Evolutionary conservation across 306 rosid genomes (phyloP).

Genomic region (Rosa multiflora): DNA sequence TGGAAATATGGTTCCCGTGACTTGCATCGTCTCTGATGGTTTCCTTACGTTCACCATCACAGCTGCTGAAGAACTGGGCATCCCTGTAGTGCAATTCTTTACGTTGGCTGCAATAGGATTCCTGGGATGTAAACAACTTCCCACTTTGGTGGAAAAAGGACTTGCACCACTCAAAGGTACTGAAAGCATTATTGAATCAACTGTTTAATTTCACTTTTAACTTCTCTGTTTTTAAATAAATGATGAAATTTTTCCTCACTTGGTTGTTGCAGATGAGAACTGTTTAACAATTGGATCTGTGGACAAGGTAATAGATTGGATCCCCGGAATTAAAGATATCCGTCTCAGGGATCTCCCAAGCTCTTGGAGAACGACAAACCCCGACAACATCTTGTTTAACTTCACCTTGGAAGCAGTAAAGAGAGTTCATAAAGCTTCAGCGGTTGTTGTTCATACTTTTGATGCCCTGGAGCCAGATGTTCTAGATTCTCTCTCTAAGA

Average conservation of each 20-base stretch:
- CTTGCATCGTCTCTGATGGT: slow-evolving; percentile 9
- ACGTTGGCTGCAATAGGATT: slow-evolving; percentile 7
- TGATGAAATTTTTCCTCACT: neutral
- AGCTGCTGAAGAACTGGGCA: slow-evolving; percentile 9
- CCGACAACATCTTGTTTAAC: neutral
- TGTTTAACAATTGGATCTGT: neutral
- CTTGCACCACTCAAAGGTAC: slow-evolving; percentile 17
- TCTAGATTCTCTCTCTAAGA: neutral
- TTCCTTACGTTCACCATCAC: neutral
- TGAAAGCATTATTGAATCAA: too few species aligned
- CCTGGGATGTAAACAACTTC: neutral
- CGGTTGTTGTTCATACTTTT: neutral
- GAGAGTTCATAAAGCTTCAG: neutral
- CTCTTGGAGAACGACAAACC: neutral
- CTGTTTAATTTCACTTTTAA: neutral
- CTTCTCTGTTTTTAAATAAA: neutral
- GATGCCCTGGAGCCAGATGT: neutral
- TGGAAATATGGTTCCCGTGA: neutral
- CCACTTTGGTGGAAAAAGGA: slow-evolving; percentile 19
- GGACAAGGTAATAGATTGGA: slow-evolving; percentile 13
- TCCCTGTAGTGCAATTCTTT: neutral
- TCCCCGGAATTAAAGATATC: neutral
- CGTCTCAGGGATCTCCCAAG: slow-evolving; percentile 13
- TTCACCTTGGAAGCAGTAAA: neutral
- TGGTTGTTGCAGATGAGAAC: slow-evolving; percentile 8